Base-by-base conservation (phyloP, 805 yeast genomes). In the Cyberlindnera subsufficiens region DNA sequence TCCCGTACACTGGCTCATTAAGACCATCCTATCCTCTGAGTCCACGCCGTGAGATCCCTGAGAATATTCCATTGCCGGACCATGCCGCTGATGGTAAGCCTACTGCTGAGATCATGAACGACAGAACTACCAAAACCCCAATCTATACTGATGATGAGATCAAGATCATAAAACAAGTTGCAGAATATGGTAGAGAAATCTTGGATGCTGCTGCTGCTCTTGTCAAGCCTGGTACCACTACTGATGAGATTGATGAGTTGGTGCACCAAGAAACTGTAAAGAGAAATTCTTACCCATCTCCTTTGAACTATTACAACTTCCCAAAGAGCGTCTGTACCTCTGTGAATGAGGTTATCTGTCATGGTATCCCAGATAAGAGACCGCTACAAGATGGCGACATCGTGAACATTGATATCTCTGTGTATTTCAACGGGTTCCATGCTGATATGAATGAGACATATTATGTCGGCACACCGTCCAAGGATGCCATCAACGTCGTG, bases 371-470 rank as follows among this genome's bases (percentile, higher is more conserved):
- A 22, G 99, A 93, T 65, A 75, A 86, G 67, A 76, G 90, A 42
- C 81, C 80, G 30, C 73, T 93, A 50, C 68, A 86, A 62, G 98
- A 91, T 52, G 99, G 99, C 46, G 99, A 93, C 61, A 91, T 93
- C 53, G 76, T 93, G 47, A 93, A 93, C 60, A 69, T 93, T 50
- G 99, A 93, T 62, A 86, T 93, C 38, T 76, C 96, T 4, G 64
- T 93, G 42, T 93, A 76, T 67, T 78, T 84, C 64, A 77, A 85
- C 52, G 99, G 99, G 1, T 79, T 80, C 67, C 98, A 93, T 67
- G 83, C 96, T 8, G 99, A 93, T 65, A 71, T 93, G 61, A 93
- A 93, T 64, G 98, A 93, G 66, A 93, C 99, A 0, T 93, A 90
- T 64, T 93, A 93, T 59, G 95, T 93, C 25, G 99, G 98, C 11